phyloP scores from a whole-genome alignment of 108 stramenopile genomes.

The Pseudonitzschia pungens region DNA sequence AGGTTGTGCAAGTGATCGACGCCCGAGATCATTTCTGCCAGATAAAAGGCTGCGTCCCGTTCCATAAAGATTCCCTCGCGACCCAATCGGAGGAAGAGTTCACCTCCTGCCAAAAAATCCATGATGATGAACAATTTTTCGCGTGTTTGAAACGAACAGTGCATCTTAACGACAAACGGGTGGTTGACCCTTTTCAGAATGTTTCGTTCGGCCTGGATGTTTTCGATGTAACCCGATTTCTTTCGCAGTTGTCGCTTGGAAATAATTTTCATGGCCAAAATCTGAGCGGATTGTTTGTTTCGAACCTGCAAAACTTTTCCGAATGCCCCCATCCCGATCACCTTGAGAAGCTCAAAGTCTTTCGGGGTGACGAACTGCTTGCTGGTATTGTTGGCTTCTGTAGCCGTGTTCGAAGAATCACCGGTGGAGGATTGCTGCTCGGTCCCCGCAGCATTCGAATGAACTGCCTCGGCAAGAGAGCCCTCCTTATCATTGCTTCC shows the following conservation, averaged over 20 bases:
- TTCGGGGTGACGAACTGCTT: slow-evolving; percentile 69
- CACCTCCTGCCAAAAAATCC: slow-evolving; percentile 96
- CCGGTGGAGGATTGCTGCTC: background rate
- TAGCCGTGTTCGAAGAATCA: background rate
- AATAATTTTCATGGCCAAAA: slow-evolving; percentile 96
- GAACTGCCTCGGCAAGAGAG: background rate
- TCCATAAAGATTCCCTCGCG: slow-evolving; percentile 80
- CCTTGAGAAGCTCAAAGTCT: slow-evolving; percentile 86
- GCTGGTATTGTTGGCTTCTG: background rate
- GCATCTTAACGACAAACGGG: slow-evolving; percentile 96
- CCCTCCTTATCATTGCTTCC: background rate
- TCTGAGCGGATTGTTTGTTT: slow-evolving; percentile 70
- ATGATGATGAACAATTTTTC: slow-evolving; percentile 96
- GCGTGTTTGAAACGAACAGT: slow-evolving; percentile 95
- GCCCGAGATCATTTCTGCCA: slow-evolving; percentile 95
- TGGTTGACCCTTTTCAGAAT: slow-evolving; percentile 91
- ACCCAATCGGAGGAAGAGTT: slow-evolving; percentile 87
- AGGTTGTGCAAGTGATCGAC: slow-evolving; percentile 87
- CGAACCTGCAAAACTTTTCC: slow-evolving; percentile 96
- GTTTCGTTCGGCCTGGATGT: slow-evolving; percentile 89
- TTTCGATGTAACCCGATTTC: slow-evolving; percentile 79
- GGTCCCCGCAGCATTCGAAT: background rate
- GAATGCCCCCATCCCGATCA: slow-evolving; percentile 98
- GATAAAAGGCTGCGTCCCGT: slow-evolving; percentile 90
- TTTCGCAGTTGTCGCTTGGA: slow-evolving; percentile 88